A percentile compares a stretch with the other conserved stretches of the same genome.
phyloP scores from a whole-genome alignment of 331 rosid genomes.

The Stylosanthes scabra region DNA sequence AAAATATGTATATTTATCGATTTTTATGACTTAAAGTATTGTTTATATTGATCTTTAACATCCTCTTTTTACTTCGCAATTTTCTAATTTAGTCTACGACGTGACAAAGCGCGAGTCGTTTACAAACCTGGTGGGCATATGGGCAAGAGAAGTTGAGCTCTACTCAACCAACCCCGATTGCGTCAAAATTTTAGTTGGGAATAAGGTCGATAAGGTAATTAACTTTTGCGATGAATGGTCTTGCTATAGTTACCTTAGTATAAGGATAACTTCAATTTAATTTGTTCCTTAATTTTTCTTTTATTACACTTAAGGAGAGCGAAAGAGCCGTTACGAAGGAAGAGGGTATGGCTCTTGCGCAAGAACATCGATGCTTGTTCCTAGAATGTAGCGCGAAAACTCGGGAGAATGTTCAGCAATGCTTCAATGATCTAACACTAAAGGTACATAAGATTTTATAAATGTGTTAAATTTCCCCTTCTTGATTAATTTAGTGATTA shows the following conservation, averaged over 20 bases:
- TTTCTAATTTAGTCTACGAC: constrained; percentile 69
- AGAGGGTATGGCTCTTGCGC: constrained; percentile 90
- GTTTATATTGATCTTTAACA: constrained; percentile 29
- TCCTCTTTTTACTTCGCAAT: constrained; percentile 15
- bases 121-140: constrained; percentile 63
- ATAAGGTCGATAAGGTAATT: constrained; percentile 81
- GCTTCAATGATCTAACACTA: constrained; percentile 71
- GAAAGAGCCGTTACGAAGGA: constrained; percentile 82
- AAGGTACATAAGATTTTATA: constrained; percentile 59
- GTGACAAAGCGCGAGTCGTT: constrained; percentile 81
- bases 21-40: constrained; percentile 16
- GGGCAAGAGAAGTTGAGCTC: constrained; percentile 83
- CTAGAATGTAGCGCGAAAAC: constrained; percentile 91
- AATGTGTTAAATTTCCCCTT: not conserved
- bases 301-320: constrained; percentile 58
- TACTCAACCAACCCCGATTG: constrained; percentile 70
- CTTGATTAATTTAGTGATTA: not conserved
- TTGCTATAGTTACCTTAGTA: not conserved
- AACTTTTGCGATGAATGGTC: constrained; percentile 3
- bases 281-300: constrained; percentile 4
- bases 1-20: not conserved
- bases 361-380: constrained; percentile 71
- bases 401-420: constrained; percentile 80
- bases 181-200: constrained; percentile 80
- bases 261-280: constrained; percentile 11